Base-by-base conservation (phyloP, 2,329 filamentous ascomycete species). In the Hypoxylon sp. region DNA sequence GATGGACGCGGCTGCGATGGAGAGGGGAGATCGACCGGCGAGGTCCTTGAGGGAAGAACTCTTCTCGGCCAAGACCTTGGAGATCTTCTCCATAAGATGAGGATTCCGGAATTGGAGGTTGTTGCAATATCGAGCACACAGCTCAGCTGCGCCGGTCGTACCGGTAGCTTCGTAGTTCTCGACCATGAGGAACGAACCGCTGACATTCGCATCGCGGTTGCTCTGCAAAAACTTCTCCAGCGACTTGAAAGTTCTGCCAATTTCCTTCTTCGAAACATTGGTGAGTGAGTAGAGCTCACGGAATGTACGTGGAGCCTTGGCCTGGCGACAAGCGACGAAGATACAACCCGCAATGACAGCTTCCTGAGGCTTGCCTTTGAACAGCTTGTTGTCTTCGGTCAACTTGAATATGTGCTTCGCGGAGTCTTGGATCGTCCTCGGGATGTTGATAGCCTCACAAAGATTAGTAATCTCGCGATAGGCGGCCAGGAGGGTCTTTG, bases 321-420 rank as follows among this genome's bases (percentile, higher is more conserved):
- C 92, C 81, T 98, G 94, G 48, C 96, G 94, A 80, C 95, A 98
- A 44, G 96, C 94, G 75, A 99, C 95, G 84, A 99, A 98, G 81
- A 99, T 96, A 82, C 94, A 98, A 5, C 94, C 94, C 4, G 96
- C 96, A 73, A 98, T 95, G 73, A 99, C 92, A 62, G 93, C 93
- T 74, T 98, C 95, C 78, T 94, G 92, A 0, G 93, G 92, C 82
- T 99, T 99, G 78, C 94, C 94, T 83, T 97, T 97, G 87, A 98
- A 94, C 62, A 94, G 87, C 80, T 95, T 95, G 77, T 91, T 91
- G 81, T 99, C 96, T 75, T 97, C 94, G 24, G 95, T 93, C 63
- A 96, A 88, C 84, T 98, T 98, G 88, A 92, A 99, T 71, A 98
- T 91, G 79, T 97, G 92, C 84, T 98, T 98, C 68, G 96, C 94